Conservation (phyloP, 177 flowering plant species). For the Vitis hybrid region DNA sequence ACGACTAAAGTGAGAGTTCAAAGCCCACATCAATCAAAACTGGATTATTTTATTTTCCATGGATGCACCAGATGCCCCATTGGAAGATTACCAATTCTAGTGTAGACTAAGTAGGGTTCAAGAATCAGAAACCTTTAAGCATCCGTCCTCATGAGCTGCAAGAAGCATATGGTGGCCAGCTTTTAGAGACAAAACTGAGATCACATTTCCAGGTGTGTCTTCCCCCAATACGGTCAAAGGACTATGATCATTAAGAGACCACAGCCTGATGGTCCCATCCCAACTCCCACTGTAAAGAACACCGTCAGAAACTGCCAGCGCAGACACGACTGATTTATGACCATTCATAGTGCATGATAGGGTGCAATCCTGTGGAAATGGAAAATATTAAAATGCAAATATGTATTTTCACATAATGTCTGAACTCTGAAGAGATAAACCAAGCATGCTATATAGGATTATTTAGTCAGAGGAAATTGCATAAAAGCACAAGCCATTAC, state of each 20-base stretch:
- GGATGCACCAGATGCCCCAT: neutral
- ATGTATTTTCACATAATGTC: neutral
- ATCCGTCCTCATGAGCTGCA: conserved; percentile 76
- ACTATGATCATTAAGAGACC: conserved; percentile 83
- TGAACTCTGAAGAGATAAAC: too few relatives aligned
- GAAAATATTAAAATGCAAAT: conserved; percentile 9
- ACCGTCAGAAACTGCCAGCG: conserved; percentile 55
- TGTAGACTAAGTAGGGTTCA: conserved; percentile 1
- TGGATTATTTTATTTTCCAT: too few relatives aligned
- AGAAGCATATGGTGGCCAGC: conserved; percentile 45
- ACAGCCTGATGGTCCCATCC: conserved; percentile 90
- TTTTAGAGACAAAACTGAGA: conserved; percentile 60
- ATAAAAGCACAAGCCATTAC: conserved; percentile 27
- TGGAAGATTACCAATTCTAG: neutral
- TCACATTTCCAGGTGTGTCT: conserved; percentile 43
- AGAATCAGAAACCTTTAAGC: conserved; percentile 52
- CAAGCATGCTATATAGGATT: neutral
- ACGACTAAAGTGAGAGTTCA: too few relatives aligned
- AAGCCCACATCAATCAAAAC: too few relatives aligned
- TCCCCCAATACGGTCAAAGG: conserved; percentile 77
- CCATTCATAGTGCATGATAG: conserved; percentile 71
- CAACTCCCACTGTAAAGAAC: conserved; percentile 96
- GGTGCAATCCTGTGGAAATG: conserved; percentile 57
- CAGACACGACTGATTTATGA: conserved; percentile 84
- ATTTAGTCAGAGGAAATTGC: neutral